These are phyloP conservation scores for Hyaloscypha finlandica DNA, from an alignment of 495 filamentous ascomycete species.

Conservation along the genomic window DNA sequence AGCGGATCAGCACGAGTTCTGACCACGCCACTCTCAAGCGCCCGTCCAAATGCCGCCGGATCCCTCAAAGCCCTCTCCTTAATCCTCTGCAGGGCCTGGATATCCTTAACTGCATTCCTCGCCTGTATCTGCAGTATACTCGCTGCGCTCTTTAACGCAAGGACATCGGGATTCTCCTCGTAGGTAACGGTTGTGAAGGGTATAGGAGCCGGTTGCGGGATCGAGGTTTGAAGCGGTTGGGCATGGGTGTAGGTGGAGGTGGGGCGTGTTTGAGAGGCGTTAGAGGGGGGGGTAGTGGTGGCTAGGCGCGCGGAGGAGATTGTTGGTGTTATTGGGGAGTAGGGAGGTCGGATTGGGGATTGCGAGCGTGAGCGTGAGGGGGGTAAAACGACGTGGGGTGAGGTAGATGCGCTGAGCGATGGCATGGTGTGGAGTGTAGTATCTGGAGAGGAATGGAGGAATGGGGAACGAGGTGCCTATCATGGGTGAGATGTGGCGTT, in stretches of 20 bases:
- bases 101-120: conserved; percentile 70
- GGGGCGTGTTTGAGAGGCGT: conserved; percentile 4
- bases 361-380: conserved; percentile 9
- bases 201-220: conserved; percentile 43
- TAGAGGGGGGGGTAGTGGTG: background rate
- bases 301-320: conserved; percentile 27
- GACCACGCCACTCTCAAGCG: conserved; percentile 58
- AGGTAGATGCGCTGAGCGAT: background rate
- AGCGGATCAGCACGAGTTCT: conserved; percentile 33
- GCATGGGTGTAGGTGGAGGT: conserved; percentile 38
- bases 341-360: conserved; percentile 26
- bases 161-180: conserved; percentile 78
- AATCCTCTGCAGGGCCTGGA: conserved; percentile 61
- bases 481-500: no score
- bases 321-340: conserved; percentile 31
- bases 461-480: no score
- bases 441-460: no score
- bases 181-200: conserved; percentile 68
- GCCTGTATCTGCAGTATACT: conserved; percentile 82
- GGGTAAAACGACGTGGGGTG: background rate
- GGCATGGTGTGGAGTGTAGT: background rate
- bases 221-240: conserved; percentile 40
- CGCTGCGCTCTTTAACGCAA: conserved; percentile 78
- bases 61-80: conserved; percentile 66
- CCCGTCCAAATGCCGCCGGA: conserved; percentile 67